These are phyloP conservation scores for Globisporangium cylindrosporum DNA, from an alignment of 352 stramenopile genomes.

Conservation along the genomic window DNA sequence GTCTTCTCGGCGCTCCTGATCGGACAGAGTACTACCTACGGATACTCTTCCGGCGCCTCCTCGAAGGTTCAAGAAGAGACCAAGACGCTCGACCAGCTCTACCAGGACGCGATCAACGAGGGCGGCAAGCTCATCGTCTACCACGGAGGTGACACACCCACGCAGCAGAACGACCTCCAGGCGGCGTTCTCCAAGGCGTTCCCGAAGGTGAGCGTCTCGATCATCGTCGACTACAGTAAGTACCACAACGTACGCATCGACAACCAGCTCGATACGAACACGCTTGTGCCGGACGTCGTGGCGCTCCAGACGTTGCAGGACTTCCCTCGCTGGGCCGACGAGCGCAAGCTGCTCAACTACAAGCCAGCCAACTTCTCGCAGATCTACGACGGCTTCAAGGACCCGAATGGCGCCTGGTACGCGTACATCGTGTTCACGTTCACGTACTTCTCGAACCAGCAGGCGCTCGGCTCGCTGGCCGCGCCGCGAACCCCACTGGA, in stretches of 20 bases:
- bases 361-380: constrained; percentile 51
- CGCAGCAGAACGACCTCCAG: constrained; percentile 27
- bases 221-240: constrained; percentile 59
- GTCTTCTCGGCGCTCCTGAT: not conserved
- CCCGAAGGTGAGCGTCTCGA: constrained; percentile 56
- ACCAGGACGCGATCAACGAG: constrained; percentile 45
- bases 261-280: constrained; percentile 5
- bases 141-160: constrained; percentile 32
- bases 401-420: constrained; percentile 29
- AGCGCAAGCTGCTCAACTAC: constrained; percentile 46
- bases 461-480: constrained; percentile 1
- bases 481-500: constrained; percentile 25
- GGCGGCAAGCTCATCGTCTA: constrained; percentile 52
- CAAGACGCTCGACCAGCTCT: constrained; percentile 40
- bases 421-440: constrained; percentile 41
- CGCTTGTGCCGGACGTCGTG: constrained; percentile 39
- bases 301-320: constrained; percentile 58
- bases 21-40: constrained; percentile 7
- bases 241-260: constrained; percentile 60
- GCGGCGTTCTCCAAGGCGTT: constrained; percentile 28
- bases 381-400: constrained; percentile 44
- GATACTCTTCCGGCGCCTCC: constrained; percentile 1
- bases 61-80: constrained; percentile 32
- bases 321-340: constrained; percentile 41
- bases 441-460: constrained; percentile 37